Conservation (phyloP, 352 stramenopile genomes). For the Pythium scleroteichum region DNA sequence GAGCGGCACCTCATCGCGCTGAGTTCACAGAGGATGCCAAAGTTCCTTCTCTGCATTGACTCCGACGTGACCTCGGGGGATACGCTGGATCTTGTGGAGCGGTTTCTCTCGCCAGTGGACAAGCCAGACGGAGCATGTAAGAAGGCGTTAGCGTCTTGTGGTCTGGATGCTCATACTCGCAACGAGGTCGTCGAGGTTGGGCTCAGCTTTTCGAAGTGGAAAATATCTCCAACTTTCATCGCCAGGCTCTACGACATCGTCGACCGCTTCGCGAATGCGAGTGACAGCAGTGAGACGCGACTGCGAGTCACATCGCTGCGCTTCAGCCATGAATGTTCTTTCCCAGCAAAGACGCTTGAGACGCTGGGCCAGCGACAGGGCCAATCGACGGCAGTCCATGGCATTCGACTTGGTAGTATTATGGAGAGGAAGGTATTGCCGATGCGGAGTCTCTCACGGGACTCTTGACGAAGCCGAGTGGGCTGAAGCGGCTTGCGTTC, state of each 20-base stretch:
- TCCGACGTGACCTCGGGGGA: constrained; percentile 1
- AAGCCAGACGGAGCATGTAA: neutral
- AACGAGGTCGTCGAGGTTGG: neutral
- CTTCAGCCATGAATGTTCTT: constrained; percentile 4
- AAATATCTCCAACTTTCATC: constrained; percentile 10
- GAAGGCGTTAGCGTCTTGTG: neutral
- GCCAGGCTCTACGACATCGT: constrained; percentile 1
- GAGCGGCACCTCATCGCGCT: constrained; percentile 6
- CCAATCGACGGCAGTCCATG: neutral
- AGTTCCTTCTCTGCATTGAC: constrained; percentile 3
- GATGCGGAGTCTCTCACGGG: neutral
- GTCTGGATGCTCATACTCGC: neutral
- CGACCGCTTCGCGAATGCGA: neutral
- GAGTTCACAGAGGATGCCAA: neutral
- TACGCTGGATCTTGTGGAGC: neutral
- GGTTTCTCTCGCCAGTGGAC: constrained; percentile 4
- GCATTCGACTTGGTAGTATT: constrained; percentile 1
- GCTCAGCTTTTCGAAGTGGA: constrained; percentile 12
- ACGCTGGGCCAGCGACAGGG: constrained; percentile 1
- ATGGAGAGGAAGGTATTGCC: constrained; percentile 1
- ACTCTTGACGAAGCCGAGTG: neutral
- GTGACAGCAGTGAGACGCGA: neutral
- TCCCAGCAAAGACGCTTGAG: constrained; percentile 15
- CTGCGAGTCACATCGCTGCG: neutral
- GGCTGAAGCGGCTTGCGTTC: neutral